Percentiles rank a stretch among this genome's conserved stretches.
Conservation (phyloP, 1,139 yeast species). For the Yamadazyma sp. region DNA sequence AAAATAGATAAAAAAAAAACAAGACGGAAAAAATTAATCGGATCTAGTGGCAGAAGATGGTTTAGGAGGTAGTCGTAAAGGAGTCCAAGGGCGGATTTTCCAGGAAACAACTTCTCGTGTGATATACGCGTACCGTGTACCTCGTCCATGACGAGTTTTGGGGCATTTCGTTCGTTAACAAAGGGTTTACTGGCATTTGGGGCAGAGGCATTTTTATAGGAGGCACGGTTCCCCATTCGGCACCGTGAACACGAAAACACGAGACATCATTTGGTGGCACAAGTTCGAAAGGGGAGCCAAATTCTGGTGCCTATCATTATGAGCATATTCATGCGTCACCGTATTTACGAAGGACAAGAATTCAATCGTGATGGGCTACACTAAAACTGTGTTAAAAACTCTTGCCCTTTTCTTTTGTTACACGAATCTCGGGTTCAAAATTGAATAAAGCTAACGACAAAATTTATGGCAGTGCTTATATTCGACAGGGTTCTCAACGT, state of each 20-base stretch:
- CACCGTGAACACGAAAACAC: too few species aligned
- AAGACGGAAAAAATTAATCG: not conserved
- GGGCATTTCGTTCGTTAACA: too few species aligned
- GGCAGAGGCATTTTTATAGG: not conserved
- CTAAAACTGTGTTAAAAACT: not conserved
- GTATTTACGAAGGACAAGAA: not conserved
- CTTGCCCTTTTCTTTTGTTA: not conserved
- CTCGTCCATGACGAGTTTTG: too few species aligned
- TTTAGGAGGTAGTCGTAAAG: too few species aligned
- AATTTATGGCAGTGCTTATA: not conserved
- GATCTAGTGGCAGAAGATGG: too few species aligned
- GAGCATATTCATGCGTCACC: not conserved
- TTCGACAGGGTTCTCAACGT: not conserved
- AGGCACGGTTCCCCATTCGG: conserved; percentile 2
- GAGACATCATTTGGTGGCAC: too few species aligned
- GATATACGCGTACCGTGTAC: too few species aligned
- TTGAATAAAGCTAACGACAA: not conserved
- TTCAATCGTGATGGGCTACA: not conserved
- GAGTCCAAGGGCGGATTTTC: too few species aligned
- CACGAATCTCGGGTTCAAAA: not conserved
- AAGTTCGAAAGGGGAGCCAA: too few species aligned
- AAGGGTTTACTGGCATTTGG: not conserved
- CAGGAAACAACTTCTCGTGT: too few species aligned
- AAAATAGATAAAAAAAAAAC: conserved; percentile 6
- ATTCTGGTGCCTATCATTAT: too few species aligned